Conservation (phyloP, 176 grass and related monocot species). For the Elaeis guineensis region DNA sequence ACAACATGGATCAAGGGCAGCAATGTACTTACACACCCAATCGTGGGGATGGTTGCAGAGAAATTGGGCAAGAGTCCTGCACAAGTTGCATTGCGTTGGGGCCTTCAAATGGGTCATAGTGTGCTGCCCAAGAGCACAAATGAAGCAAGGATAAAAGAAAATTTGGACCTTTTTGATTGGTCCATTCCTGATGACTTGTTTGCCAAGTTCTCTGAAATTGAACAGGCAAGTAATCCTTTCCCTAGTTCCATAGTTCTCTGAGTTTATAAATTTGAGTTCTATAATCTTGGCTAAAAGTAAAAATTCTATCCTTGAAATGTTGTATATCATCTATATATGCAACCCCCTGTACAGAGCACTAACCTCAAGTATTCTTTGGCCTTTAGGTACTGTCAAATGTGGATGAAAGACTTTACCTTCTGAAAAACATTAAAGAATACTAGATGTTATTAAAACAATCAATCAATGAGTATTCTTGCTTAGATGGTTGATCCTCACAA, state of each 20-base stretch:
- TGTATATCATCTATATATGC: too few relatives aligned
- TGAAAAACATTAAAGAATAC: too few relatives aligned
- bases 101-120: slow-evolving; percentile 13
- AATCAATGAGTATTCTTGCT: too few relatives aligned
- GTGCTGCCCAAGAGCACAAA: slow-evolving; percentile 17
- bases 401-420: too few relatives aligned
- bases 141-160: slow-evolving; percentile 12
- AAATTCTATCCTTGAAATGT: too few relatives aligned
- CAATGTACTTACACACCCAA: slow-evolving; percentile 17
- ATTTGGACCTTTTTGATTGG: slow-evolving; percentile 8
- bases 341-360: too few relatives aligned
- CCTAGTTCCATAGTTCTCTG: neutral
- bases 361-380: too few relatives aligned
- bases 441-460: too few relatives aligned
- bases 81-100: slow-evolving; percentile 14
- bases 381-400: too few relatives aligned
- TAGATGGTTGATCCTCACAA: too few relatives aligned
- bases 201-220: slow-evolving; percentile 17
- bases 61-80: slow-evolving; percentile 9
- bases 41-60: neutral
- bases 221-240: slow-evolving; percentile 8
- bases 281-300: too few relatives aligned
- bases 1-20: slow-evolving; percentile 10
- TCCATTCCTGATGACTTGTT: slow-evolving; percentile 11
- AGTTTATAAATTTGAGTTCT: too few relatives aligned